These are phyloP conservation scores for Coniochaeta pulveracea DNA, from an alignment of 2,329 filamentous ascomycete genomes.

Conservation along the genomic window DNA sequence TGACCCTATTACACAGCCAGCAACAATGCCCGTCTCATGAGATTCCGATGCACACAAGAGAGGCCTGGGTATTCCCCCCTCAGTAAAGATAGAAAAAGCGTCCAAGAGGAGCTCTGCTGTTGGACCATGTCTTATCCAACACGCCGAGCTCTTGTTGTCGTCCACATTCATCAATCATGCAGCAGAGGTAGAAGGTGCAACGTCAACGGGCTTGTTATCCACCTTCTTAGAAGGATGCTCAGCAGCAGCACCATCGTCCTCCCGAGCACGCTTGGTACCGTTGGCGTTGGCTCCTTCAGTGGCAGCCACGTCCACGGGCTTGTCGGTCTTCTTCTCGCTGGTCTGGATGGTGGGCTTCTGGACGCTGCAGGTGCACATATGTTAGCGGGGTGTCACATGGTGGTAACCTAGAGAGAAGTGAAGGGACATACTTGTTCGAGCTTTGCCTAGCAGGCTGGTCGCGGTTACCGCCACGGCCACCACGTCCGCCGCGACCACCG, in stretches of 20 bases:
- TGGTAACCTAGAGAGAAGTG: neutral
- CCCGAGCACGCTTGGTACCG: conserved; percentile 42
- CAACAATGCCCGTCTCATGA: no score
- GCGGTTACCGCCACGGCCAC: conserved; percentile 18
- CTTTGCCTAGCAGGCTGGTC: conserved; percentile 13
- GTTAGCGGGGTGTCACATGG: conserved; percentile 16
- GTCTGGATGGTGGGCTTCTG: conserved; percentile 32
- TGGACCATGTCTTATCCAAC: no score
- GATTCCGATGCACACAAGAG: no score
- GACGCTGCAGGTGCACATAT: conserved; percentile 17
- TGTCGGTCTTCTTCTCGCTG: conserved; percentile 18
- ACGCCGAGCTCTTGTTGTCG: no score
- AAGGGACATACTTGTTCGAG: conserved; percentile 7
- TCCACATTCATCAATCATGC: no score
- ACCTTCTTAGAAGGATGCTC: conserved; percentile 50
- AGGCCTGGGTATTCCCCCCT: no score
- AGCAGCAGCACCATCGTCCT: conserved; percentile 30
- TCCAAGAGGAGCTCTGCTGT: no score
- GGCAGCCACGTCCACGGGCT: no score
- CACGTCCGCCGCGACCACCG: conserved; percentile 23
- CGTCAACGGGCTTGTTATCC: conserved; percentile 33
- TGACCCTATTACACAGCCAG: no score
- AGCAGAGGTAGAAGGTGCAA: conserved; percentile 8
- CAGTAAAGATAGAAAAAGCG: no score
- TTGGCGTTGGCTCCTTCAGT: conserved; percentile 13